A percentile compares a stretch with the other conserved stretches of the same genome.
These are phyloP conservation scores for Phytophthora palmivora DNA, from an alignment of 352 stramenopile species.

Conservation along the genomic window DNA sequence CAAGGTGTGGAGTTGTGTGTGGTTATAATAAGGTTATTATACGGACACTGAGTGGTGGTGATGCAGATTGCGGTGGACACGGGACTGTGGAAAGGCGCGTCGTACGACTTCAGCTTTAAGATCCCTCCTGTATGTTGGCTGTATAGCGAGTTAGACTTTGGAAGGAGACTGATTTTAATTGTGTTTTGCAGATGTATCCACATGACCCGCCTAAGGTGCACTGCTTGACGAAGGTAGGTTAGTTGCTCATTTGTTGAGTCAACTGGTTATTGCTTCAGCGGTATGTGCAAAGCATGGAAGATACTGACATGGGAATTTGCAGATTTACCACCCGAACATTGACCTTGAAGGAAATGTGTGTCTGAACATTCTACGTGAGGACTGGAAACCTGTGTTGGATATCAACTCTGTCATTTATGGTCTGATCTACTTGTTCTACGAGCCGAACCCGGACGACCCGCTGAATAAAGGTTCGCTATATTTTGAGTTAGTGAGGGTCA, in stretches of 20 bases:
- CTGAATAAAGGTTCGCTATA: slow-evolving; percentile 91
- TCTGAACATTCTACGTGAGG: slow-evolving; percentile 97
- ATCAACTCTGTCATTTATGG: slow-evolving; percentile 99
- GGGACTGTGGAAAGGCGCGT: slow-evolving; percentile 97
- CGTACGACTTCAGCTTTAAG: slow-evolving; percentile 98
- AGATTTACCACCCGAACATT: slow-evolving; percentile 99
- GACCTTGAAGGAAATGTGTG: slow-evolving; percentile 99
- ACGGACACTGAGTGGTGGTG: slow-evolving; percentile 6
- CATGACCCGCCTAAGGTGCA: slow-evolving; percentile 98
- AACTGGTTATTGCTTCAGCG: too few species aligned
- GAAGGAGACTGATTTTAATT: slow-evolving; percentile 8
- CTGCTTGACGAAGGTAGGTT: slow-evolving; percentile 92
- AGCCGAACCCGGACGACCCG: slow-evolving; percentile 99
- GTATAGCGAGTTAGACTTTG: background rate
- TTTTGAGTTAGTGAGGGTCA: background rate
- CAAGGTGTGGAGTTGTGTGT: slow-evolving; percentile 54
- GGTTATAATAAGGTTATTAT: background rate
- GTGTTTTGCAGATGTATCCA: slow-evolving; percentile 84
- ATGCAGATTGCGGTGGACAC: slow-evolving; percentile 92
- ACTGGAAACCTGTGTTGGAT: slow-evolving; percentile 99
- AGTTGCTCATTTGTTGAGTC: background rate
- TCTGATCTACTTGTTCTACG: slow-evolving; percentile 99
- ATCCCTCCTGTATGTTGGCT: slow-evolving; percentile 92
- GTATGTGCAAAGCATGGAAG: slow-evolving; percentile 4
- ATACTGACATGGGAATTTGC: slow-evolving; percentile 14